Percentiles rank a stretch among this genome's conserved stretches.
phyloP scores from a whole-genome alignment of 2,329 filamentous ascomycete genomes.

The Trichoderma sp. region DNA sequence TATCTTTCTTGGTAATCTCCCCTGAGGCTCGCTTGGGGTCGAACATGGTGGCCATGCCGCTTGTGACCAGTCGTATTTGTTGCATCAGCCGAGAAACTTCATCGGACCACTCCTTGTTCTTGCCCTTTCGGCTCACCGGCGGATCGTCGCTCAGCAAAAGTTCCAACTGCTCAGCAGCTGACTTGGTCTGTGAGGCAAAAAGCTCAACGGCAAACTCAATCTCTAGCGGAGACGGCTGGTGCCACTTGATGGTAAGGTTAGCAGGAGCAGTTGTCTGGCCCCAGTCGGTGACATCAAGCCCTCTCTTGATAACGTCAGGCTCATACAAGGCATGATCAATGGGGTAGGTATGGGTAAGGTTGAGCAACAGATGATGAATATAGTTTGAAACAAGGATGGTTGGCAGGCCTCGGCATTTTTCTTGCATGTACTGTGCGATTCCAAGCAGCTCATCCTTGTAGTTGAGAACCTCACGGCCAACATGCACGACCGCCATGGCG shows the following conservation, averaged over 20 bases:
- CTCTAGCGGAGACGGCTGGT: conserved; percentile 77
- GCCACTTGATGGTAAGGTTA: conserved; percentile 86
- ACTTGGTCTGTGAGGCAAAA: conserved; percentile 80
- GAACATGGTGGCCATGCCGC: conserved; percentile 87
- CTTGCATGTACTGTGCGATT: conserved; percentile 94
- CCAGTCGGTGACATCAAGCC: conserved; percentile 80
- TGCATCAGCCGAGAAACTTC: conserved; percentile 90
- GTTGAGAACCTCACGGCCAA: conserved; percentile 83
- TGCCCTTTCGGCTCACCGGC: conserved; percentile 84
- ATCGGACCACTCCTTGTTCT: conserved; percentile 98
- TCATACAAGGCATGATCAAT: conserved; percentile 89
- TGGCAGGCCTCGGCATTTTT: conserved; percentile 88
- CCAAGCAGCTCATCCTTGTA: conserved; percentile 88
- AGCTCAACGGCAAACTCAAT: conserved; percentile 86
- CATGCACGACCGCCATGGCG: conserved; percentile 97
- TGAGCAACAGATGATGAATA: conserved; percentile 92
- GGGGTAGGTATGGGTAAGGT: conserved; percentile 91
- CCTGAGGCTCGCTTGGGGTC: conserved; percentile 71
- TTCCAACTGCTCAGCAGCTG: conserved; percentile 72
- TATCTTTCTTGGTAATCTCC: conserved; percentile 48
- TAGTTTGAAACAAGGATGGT: conserved; percentile 97
- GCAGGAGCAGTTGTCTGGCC: conserved; percentile 73
- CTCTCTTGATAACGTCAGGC: conserved; percentile 68
- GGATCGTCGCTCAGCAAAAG: conserved; percentile 80
- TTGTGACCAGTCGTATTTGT: conserved; percentile 83